Evolutionary conservation across 1,284 basidiomycete genomes (phyloP).

Genomic region (Taiwanofungus camphoratus): DNA sequence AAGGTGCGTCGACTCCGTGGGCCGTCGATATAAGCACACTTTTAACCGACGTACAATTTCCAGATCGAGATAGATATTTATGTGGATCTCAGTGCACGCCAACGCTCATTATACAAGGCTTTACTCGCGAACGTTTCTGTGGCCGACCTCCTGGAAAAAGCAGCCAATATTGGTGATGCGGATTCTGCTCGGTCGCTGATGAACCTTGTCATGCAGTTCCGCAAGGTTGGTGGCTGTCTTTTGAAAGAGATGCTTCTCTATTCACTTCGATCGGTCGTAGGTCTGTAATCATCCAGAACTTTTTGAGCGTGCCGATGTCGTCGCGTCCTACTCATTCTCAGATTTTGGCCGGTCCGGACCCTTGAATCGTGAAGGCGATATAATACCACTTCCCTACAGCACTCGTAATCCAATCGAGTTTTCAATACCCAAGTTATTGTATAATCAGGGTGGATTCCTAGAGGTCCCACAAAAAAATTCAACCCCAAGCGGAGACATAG

Average conservation of each 20-base stretch:
- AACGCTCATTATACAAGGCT: slow-evolving; percentile 89
- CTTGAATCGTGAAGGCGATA: slow-evolving; percentile 81
- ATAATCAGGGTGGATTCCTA: slow-evolving; percentile 74
- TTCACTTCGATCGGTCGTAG: slow-evolving; percentile 30
- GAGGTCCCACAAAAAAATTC: slow-evolving; percentile 60
- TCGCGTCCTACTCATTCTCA: slow-evolving; percentile 88
- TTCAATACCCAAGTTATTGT: slow-evolving; percentile 72
- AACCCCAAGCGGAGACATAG: slow-evolving; percentile 50
- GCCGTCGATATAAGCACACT: background rate
- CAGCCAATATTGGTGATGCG: slow-evolving; percentile 83
- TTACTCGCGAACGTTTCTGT: slow-evolving; percentile 93
- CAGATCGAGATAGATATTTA: slow-evolving; percentile 97
- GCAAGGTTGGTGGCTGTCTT: slow-evolving; percentile 58
- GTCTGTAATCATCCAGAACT: slow-evolving; percentile 99
- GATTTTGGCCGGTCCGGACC: slow-evolving; percentile 80
- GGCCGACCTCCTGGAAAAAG: slow-evolving; percentile 90
- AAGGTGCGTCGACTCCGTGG: slow-evolving; percentile 58
- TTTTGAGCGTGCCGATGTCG: slow-evolving; percentile 96
- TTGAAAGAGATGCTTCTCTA: slow-evolving; percentile 3
- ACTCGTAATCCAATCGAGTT: slow-evolving; percentile 84
- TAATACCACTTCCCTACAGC: slow-evolving; percentile 80
- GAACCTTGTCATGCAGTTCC: slow-evolving; percentile 99
- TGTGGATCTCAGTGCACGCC: slow-evolving; percentile 91
- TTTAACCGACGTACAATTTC: slow-evolving; percentile 1
- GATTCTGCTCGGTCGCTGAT: slow-evolving; percentile 91